These are phyloP conservation scores for Naegleria gruberi DNA, from an alignment of 208 protist genomes.

Conservation along the genomic window DNA sequence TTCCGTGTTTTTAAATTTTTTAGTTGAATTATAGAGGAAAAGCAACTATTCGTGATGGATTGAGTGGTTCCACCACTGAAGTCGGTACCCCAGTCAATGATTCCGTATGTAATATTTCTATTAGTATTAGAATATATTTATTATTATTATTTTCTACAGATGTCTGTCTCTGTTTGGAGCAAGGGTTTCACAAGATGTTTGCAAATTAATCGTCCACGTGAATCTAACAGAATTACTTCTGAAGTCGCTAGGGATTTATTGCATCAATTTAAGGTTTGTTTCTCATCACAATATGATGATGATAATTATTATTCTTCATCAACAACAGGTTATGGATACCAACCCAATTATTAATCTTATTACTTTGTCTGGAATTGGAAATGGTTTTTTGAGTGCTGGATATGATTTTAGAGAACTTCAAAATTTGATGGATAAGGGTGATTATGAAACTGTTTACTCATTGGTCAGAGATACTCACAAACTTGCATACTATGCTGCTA, in stretches of 20 bases:
- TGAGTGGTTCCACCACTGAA: background rate
- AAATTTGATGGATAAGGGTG: background rate
- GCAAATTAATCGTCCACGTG: background rate
- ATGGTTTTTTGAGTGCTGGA: constrained; percentile 2
- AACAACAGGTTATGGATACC: background rate
- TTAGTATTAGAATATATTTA: background rate
- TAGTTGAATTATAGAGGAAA: background rate
- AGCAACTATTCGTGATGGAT: background rate
- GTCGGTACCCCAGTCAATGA: background rate
- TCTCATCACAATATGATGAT: background rate
- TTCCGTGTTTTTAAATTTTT: too few species aligned
- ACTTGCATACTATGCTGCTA: background rate
- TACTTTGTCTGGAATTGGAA: background rate
- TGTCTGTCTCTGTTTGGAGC: background rate
- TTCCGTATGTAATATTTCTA: background rate
- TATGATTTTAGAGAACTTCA: background rate
- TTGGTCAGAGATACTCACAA: constrained; percentile 5
- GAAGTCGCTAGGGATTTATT: background rate
- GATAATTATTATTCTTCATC: too few species aligned
- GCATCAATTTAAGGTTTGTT: background rate
- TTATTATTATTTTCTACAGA: background rate
- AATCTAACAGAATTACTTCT: background rate
- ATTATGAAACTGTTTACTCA: background rate
- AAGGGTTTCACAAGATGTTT: background rate
- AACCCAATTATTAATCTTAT: background rate